Evolutionary conservation across 2,329 filamentous ascomycete species (phyloP).

Genomic region (Sclerotinia glacialis): DNA sequence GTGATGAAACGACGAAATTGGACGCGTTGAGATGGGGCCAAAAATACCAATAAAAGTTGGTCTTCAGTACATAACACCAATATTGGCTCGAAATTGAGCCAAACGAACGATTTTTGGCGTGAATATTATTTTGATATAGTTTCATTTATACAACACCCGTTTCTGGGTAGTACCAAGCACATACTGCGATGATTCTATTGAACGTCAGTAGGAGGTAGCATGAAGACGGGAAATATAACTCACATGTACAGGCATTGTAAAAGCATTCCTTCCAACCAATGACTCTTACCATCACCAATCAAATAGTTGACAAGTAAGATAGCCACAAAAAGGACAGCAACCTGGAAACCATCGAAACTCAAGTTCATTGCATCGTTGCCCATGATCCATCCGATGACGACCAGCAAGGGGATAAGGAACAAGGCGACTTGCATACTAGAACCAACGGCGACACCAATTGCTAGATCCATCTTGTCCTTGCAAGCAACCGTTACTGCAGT

Average conservation of each 20-base stretch:
- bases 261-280: conserved; percentile 43
- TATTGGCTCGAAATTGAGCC: background rate
- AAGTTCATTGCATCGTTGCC: conserved; percentile 64
- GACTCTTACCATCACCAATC: conserved; percentile 63
- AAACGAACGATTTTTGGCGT: background rate
- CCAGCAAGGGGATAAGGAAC: conserved; percentile 75
- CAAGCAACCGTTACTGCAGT: conserved; percentile 75
- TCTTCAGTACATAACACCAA: background rate
- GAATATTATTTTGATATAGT: background rate
- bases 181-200: conserved; percentile 28
- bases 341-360: conserved; percentile 77
- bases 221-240: conserved; percentile 19
- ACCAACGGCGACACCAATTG: conserved; percentile 79
- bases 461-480: conserved; percentile 74
- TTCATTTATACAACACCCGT: background rate
- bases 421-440: conserved; percentile 82
- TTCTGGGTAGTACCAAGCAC: conserved; percentile 30
- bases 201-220: background rate
- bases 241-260: conserved; percentile 37
- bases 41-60: background rate
- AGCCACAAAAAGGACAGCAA: conserved; percentile 79
- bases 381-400: conserved; percentile 77
- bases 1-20: background rate
- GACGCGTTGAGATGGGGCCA: background rate
- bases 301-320: conserved; percentile 84